Percentiles rank a stretch among this genome's conserved stretches.
Conservation (phyloP, 163 green algal species). For the Volvox carteri region DNA sequence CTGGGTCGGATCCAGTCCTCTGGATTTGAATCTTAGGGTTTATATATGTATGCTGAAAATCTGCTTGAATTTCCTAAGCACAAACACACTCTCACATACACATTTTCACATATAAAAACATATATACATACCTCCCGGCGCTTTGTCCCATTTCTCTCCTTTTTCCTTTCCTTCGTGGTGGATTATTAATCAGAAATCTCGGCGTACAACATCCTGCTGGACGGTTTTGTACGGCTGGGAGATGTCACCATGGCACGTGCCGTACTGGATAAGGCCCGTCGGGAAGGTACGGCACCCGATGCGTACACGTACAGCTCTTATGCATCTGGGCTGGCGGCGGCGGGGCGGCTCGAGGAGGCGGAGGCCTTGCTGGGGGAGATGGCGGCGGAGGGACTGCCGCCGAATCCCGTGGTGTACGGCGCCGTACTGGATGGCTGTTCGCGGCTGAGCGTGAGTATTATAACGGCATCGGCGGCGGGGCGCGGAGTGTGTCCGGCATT, state of each 20-base stretch:
- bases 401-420: constrained; percentile 23
- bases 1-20: no score
- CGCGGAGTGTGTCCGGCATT: no score
- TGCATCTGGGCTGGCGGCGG: constrained; percentile 11
- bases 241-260: constrained; percentile 48
- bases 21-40: no score
- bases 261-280: constrained; percentile 54
- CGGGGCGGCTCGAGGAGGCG: constrained; percentile 43
- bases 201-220: constrained; percentile 55
- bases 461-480: no score
- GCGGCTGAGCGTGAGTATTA: constrained; percentile 4
- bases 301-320: constrained; percentile 23
- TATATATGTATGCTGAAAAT: no score
- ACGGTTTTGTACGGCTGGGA: constrained; percentile 43
- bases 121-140: no score
- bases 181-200: no score
- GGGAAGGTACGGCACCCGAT: constrained; percentile 25
- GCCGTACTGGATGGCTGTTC: constrained; percentile 46
- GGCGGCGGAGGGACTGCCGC: constrained; percentile 10
- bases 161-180: no score
- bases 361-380: constrained; percentile 51
- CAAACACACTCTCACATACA: no score
- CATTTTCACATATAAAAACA: no score
- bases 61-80: no score
- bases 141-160: no score